phyloP scores from a whole-genome alignment of 2,329 filamentous ascomycete species.

The Fusarium mexicanum region DNA sequence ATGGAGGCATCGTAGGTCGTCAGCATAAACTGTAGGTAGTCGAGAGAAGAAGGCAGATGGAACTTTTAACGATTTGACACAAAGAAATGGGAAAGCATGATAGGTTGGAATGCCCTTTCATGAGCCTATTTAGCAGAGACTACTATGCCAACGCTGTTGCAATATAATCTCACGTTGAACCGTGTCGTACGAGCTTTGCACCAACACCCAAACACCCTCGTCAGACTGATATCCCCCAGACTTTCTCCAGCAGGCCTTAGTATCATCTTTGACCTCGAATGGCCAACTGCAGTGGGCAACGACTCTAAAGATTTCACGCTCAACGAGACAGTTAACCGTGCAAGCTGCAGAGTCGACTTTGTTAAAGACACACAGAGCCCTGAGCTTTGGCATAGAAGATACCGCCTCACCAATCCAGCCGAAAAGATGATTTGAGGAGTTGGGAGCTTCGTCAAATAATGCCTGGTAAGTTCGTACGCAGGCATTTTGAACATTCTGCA shows the following conservation, averaged over 20 bases:
- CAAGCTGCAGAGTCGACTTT: neutral
- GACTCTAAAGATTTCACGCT: too few species aligned
- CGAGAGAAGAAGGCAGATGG: too few species aligned
- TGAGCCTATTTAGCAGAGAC: neutral
- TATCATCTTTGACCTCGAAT: neutral
- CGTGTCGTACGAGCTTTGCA: fast-evolving
- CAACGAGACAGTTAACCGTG: neutral
- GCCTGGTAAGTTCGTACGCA: neutral
- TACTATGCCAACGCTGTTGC: neutral
- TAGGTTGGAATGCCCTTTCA: too few species aligned
- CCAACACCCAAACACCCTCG: neutral
- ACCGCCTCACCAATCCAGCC: neutral
- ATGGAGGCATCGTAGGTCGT: too few species aligned
- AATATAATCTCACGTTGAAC: neutral
- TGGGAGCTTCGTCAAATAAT: neutral
- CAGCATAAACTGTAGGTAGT: too few species aligned
- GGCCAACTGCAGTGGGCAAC: neutral
- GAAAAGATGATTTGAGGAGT: neutral
- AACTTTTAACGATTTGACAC: too few species aligned
- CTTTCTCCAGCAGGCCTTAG: neutral
- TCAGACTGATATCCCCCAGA: neutral
- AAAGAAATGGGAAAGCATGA: too few species aligned
- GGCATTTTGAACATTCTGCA: neutral
- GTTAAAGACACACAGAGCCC: neutral
- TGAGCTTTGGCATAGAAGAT: neutral